These are phyloP conservation scores for Neurospora tetrasperma DNA, from an alignment of 495 filamentous ascomycete genomes.

Conservation along the genomic window DNA sequence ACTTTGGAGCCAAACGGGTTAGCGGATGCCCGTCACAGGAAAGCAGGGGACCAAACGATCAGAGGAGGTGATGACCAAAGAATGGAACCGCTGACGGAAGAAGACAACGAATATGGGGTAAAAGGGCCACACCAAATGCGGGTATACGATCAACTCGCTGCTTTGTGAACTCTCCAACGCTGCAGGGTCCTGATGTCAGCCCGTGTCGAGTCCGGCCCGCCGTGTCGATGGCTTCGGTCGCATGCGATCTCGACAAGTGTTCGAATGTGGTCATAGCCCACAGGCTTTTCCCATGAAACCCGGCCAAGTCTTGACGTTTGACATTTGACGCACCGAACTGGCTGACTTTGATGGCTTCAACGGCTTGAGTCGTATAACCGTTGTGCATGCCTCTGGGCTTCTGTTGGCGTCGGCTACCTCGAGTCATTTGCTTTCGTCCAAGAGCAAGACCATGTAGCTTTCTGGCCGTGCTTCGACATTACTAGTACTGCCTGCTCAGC, in stretches of 20 bases:
- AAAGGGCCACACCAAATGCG: background rate
- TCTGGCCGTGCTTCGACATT: background rate
- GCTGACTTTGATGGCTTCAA: background rate
- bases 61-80: background rate
- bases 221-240: background rate
- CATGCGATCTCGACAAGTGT: background rate
- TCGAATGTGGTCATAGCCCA: background rate
- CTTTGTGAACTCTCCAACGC: background rate
- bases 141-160: background rate
- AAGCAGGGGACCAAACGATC: background rate
- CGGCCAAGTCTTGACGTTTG: background rate
- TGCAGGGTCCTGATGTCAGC: background rate
- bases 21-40: background rate
- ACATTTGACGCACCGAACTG: background rate
- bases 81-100: conserved; percentile 1
- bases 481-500: background rate
- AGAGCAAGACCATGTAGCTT: background rate
- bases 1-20: background rate
- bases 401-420: background rate
- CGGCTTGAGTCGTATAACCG: background rate
- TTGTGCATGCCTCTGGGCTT: background rate
- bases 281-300: background rate
- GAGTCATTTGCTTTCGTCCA: background rate
- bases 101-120: background rate
- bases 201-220: background rate